Evolutionary conservation across 1,139 yeast genomes (phyloP), one percentile per base, ranked within the genome.

Genomic region (Kluyveromyces marxianus): DNA sequence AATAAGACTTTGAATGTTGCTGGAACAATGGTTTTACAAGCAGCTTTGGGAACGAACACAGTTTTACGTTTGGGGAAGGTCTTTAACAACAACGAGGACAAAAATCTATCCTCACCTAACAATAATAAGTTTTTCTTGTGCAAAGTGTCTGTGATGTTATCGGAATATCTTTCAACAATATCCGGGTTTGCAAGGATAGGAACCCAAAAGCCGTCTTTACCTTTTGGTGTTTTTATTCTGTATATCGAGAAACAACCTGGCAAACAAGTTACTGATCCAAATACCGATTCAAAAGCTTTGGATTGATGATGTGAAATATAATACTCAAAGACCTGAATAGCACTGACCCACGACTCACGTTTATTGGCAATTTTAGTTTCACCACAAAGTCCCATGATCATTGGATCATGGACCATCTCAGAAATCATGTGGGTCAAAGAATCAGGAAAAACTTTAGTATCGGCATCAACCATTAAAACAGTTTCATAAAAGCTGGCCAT

Each of bases 191-290:
- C 89, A 58, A 92, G 72, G 51, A 92, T 87, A 8, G 98, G 98
- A 35, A 92, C 96, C 97, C 97, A 90, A 66, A 76, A 87, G 1
- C 97, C 97, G 54, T 86, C 87, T 25, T 75, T 64, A 4, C 95
- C 95, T 67, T 89, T 92, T 37, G 97, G 97, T 0, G 96, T 76
- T 67, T 92, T 92, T 65, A 92, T 86, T 56, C 97, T 77, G 63
- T 92, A 92, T 86, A 90, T 88, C 57, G 90, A 84, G 74, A 92
- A 92, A 73, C 98, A 92, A 34, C 98, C 98, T 0, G 98, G 98
- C 51, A 92, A 76, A 76, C 98, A 92, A 0, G 97, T 90, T 10
- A 92, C 98, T 60, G 95, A 88, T 49, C 97, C 97, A 66, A 92
- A 92, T 3, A 86, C 90, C 14, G 96, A 84, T 67, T 92, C 98